Percentiles rank a stretch among this genome's conserved stretches.
phyloP scores from a whole-genome alignment of 208 protist species.

The Trypanosoma boissoni region DNA sequence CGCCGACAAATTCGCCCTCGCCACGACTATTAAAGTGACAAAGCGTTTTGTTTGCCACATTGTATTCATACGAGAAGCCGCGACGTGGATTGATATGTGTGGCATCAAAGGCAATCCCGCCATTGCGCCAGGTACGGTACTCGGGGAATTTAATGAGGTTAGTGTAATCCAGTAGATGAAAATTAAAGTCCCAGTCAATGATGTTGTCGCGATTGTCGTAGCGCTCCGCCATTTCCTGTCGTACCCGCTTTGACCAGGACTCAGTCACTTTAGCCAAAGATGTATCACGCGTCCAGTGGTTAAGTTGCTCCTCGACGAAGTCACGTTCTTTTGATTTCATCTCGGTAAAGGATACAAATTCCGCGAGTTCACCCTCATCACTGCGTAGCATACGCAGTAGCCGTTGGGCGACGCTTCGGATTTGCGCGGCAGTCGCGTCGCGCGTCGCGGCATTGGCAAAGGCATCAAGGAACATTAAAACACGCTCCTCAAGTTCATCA shows the following conservation, averaged over 20 bases:
- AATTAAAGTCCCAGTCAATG: slow-evolving; percentile 93
- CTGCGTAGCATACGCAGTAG: slow-evolving; percentile 43
- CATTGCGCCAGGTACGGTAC: slow-evolving; percentile 88
- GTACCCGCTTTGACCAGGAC: slow-evolving; percentile 65
- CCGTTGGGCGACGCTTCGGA: slow-evolving; percentile 60
- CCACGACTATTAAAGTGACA: slow-evolving; percentile 79
- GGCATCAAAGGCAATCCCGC: slow-evolving; percentile 81
- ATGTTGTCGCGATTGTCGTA: slow-evolving; percentile 91
- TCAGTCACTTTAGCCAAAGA: slow-evolving; percentile 47
- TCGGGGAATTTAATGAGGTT: slow-evolving; percentile 87
- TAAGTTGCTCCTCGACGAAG: slow-evolving; percentile 82
- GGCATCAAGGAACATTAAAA: slow-evolving; percentile 89
- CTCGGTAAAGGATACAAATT: slow-evolving; percentile 51
- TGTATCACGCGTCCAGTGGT: slow-evolving; percentile 65
- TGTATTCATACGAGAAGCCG: slow-evolving; percentile 77
- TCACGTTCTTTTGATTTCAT: slow-evolving; percentile 89
- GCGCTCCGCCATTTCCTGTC: slow-evolving; percentile 89
- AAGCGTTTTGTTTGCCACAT: slow-evolving; percentile 81
- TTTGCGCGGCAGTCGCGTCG: slow-evolving; percentile 74
- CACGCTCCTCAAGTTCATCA: slow-evolving; percentile 85
- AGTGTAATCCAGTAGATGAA: slow-evolving; percentile 79
- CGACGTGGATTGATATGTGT: slow-evolving; percentile 83
- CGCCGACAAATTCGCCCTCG: slow-evolving; percentile 65
- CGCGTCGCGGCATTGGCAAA: slow-evolving; percentile 79
- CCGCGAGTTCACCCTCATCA: slow-evolving; percentile 35